Evolutionary conservation across 2,329 filamentous ascomycete species (phyloP).

Genomic region (Cyphellophora attinorum): DNA sequence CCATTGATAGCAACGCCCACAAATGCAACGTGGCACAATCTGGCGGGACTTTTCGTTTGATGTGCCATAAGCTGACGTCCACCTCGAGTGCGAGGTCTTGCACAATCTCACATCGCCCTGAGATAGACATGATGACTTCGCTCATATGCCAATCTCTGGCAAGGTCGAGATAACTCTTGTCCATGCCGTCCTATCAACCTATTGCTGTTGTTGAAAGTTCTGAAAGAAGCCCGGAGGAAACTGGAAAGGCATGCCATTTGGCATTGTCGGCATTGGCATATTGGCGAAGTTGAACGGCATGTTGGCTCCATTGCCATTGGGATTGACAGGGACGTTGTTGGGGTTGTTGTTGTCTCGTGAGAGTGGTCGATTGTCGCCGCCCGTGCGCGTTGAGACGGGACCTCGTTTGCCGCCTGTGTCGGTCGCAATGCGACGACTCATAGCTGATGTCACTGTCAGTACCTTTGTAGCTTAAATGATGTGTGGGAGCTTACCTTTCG

Average conservation of each 20-base stretch:
- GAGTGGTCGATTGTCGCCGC: constrained; percentile 21
- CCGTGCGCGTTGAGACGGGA: constrained; percentile 34
- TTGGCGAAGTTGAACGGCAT: constrained; percentile 23
- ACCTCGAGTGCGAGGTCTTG: too few relatives aligned
- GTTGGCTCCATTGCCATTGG: constrained; percentile 14
- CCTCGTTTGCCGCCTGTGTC: constrained; percentile 41
- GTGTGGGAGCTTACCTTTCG: constrained; percentile 54
- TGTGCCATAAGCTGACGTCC: too few relatives aligned
- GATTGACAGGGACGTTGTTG: constrained; percentile 24
- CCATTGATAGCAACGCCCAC: too few relatives aligned
- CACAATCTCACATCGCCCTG: too few relatives aligned
- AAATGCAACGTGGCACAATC: too few relatives aligned
- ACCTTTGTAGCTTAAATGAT: constrained; percentile 1
- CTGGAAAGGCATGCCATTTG: constrained; percentile 37
- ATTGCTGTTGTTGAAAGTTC: constrained; percentile 12
- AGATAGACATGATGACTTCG: too few relatives aligned
- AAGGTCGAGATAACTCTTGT: too few relatives aligned
- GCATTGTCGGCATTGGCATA: constrained; percentile 42
- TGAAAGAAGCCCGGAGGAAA: constrained; percentile 35
- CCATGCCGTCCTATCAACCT: too few relatives aligned
- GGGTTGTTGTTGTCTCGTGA: constrained; percentile 12
- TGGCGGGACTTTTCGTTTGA: too few relatives aligned
- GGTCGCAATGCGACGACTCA: constrained; percentile 42
- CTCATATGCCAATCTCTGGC: too few relatives aligned
- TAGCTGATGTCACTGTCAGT: constrained; percentile 28